These are phyloP conservation scores for Blastobotrys elegans DNA, from an alignment of 1,139 yeast genomes.

Conservation along the genomic window DNA sequence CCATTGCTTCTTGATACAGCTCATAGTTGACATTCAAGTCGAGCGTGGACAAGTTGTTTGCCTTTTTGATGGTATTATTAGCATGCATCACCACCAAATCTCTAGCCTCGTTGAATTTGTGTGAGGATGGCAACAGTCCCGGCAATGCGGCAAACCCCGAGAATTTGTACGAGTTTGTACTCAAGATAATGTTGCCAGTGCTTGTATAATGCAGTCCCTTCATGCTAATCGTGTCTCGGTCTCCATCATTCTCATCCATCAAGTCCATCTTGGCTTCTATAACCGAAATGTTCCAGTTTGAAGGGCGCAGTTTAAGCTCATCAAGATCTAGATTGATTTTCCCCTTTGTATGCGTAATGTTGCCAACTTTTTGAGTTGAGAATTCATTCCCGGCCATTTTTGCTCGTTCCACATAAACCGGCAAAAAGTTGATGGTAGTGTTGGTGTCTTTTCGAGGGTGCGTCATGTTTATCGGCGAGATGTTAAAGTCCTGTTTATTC, in stretches of 20 bases:
- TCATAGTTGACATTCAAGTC: constrained; percentile 20
- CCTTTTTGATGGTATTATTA: neutral
- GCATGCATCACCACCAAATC: constrained; percentile 30
- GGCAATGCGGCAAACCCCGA: constrained; percentile 59
- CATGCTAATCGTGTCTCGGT: constrained; percentile 37
- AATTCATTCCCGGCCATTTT: constrained; percentile 3
- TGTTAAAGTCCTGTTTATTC: constrained; percentile 15
- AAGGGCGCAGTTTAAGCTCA: constrained; percentile 15
- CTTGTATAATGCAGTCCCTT: constrained; percentile 68
- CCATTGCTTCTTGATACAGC: constrained; percentile 51
- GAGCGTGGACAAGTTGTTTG: neutral
- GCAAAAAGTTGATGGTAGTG: neutral
- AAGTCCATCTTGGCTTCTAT: constrained; percentile 22
- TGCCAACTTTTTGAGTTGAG: constrained; percentile 17
- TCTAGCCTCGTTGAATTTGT: constrained; percentile 39
- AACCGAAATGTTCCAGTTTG: constrained; percentile 22
- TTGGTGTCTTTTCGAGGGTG: constrained; percentile 8
- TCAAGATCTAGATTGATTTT: constrained; percentile 18
- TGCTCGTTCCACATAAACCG: neutral
- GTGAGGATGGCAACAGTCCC: constrained; percentile 29
- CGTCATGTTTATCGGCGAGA: constrained; percentile 24
- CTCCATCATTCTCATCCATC: constrained; percentile 20
- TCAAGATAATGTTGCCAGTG: constrained; percentile 61
- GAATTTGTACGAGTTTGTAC: constrained; percentile 69
- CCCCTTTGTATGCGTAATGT: constrained; percentile 22